Evolutionary conservation across 2,329 filamentous ascomycete species (phyloP), one percentile per base, ranked within the genome.

Genomic region (Penicillium sp.): DNA sequence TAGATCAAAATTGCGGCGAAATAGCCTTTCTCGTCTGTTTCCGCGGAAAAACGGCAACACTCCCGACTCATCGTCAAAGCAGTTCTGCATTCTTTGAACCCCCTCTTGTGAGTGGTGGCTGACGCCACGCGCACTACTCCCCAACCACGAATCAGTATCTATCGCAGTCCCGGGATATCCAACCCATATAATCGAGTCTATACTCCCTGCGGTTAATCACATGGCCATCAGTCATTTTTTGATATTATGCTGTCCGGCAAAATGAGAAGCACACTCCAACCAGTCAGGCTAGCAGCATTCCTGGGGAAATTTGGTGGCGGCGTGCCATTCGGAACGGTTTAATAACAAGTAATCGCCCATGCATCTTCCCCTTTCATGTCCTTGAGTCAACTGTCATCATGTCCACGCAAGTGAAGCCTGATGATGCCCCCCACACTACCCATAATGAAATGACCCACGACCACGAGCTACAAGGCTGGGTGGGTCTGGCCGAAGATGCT

Each of bases 401-500:
- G 23, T 31, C 31, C 15, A 11, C 31, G 6, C 6, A 14, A 40
- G n/a, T 11, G 15, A 49, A 37, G 20, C 22, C 14, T 6, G 46
- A 48, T 14, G 31, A 26, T 22, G 31, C 46, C 6, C 46, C 46
- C 14, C 20, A 49, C 9, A 49, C 27, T 2, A n/a, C 31, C 15
- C 46, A 49, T 9, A 22, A 49, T 35, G 46, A 49, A 27, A 40
- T 20, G 46, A 22, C 23, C 9, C 45, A 33, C 8, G 27, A 31
- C 15, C 31, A 14, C 4, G 33, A 49, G 31, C 11, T 49, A 3
- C 31, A 40, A 49, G 43, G 48, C 26, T 51, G 53, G 53, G 26
- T 55, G 23, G 53, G 31, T 22, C 23, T 49, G 14, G 46, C 46
- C 7, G 54, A 56, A 29, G 54, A 56, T 45, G 54, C 54, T 42